Evolutionary conservation across 225 moss, liverwort and hornwort species (phyloP).

Genomic region (Sphagnum contortum): DNA sequence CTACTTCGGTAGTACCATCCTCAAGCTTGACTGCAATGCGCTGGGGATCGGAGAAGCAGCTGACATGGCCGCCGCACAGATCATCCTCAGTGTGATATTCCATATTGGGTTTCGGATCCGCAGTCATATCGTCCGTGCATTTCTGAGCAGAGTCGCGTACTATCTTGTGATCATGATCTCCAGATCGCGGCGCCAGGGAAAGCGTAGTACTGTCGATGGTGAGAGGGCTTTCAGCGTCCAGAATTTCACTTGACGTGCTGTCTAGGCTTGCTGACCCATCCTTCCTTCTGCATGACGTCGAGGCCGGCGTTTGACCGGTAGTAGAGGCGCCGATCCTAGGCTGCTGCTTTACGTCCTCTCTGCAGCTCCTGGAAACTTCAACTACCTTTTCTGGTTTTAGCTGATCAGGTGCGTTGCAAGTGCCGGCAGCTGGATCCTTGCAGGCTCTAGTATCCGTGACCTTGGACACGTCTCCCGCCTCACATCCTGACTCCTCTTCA

Average conservation of each 20-base stretch:
- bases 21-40: conserved; percentile 25
- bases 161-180: conserved; percentile 6
- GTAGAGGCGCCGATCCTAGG: conserved; percentile 6
- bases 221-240: conserved; percentile 65
- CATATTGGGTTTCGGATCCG: conserved; percentile 9
- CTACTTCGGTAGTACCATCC: conserved; percentile 15
- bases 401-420: neutral
- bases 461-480: no score
- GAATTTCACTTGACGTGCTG: conserved; percentile 67
- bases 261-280: conserved; percentile 56
- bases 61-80: conserved; percentile 1
- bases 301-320: conserved; percentile 7
- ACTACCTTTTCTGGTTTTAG: conserved; percentile 1
- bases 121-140: conserved; percentile 10
- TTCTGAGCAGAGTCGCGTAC: neutral
- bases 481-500: no score
- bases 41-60: neutral
- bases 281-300: conserved; percentile 19
- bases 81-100: conserved; percentile 7
- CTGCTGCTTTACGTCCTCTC: no score
- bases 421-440: conserved; percentile 12
- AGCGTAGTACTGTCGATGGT: conserved; percentile 32
- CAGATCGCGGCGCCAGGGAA: conserved; percentile 6
- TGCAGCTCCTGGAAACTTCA: no score
- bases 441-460: conserved; percentile 14